Base-by-base conservation (phyloP, 441 rosid species). In the Gossypium gossypioides region DNA sequence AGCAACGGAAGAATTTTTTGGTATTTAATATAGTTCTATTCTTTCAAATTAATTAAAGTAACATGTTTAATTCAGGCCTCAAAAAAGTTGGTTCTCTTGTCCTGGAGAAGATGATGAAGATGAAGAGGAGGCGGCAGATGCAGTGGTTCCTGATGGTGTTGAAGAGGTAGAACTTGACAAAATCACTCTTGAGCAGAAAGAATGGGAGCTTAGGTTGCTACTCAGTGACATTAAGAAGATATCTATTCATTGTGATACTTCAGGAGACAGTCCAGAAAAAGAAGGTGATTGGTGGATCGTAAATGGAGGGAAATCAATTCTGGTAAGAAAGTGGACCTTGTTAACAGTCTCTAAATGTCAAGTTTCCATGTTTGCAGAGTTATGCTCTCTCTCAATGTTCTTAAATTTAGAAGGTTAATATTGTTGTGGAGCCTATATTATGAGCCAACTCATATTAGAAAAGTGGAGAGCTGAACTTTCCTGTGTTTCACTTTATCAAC, bases 91-190 rank as follows among this genome's bases (percentile, higher is more conserved):
- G 79, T 82, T 96, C 68, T 84, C 96, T 51, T 91, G 79, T 84
- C 94, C 94, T 71, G 82, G 88, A 77, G 99, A 96, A 86, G 99
- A 89, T 75, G 97, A 92, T 81, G 98, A 90, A 61, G 97, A 93
- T 83, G 86, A 89, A 75, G 98, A 85, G 83, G 99, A 96, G 84
- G 98, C 87, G 86, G 95, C 97, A 67, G 96, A 91, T 78, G 98
- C 86, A 77, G 89, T 96, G 80, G 99, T 93, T 80, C 99, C 99
- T 61, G 89, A 88, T 75, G 99, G 98, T 68, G 97, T 89, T 78
- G 96, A 91, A 84, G 99, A 96, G 83, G 98, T 96, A 56, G 99
- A 90, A 84, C 89, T 89, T 81, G 98, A 97, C 68, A 90, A 85
- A 85, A 79, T 96, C 57, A 76, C 81, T 84, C 94, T 96, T 73